These are phyloP conservation scores for Tulasnella sp. DNA, from an alignment of 768 basidiomycete species.

Conservation along the genomic window DNA sequence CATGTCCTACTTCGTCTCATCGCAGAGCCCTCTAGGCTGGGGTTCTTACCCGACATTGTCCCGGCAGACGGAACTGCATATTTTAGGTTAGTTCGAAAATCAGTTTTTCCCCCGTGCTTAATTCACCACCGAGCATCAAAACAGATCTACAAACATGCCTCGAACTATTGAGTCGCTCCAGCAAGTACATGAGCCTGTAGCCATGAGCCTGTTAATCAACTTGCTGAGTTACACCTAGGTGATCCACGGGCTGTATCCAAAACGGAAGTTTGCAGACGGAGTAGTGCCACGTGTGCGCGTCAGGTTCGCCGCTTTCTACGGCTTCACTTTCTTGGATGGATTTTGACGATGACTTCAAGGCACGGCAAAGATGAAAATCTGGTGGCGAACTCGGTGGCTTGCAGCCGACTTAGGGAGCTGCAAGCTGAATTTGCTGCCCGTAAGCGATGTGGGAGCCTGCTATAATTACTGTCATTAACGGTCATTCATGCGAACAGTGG, in stretches of 20 bases:
- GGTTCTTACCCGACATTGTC: conserved; percentile 48
- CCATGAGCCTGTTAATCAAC: neutral
- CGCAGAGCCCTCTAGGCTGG: conserved; percentile 35
- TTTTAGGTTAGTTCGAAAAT: conserved; percentile 43
- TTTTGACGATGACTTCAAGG: conserved; percentile 27
- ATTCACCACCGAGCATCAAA: neutral
- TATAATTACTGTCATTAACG: no score
- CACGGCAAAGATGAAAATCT: conserved; percentile 63
- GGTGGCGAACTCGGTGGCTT: conserved; percentile 54
- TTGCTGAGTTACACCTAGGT: conserved; percentile 25
- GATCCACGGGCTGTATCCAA: conserved; percentile 61
- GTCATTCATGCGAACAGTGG: conserved; percentile 34
- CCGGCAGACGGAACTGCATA: conserved; percentile 39
- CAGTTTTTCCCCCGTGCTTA: no score
- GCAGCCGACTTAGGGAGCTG: conserved; percentile 53
- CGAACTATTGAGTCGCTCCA: conserved; percentile 66
- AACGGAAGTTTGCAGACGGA: conserved; percentile 34
- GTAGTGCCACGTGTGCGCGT: conserved; percentile 30
- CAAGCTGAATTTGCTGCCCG: conserved; percentile 55
- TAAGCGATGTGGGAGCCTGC: no score
- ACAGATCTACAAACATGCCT: conserved; percentile 62
- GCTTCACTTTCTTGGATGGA: conserved; percentile 27
- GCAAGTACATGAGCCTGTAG: conserved; percentile 28
- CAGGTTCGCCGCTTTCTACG: neutral
- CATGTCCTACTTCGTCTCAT: neutral